Evolutionary conservation across 208 protist species (phyloP).

Genomic region (Blastocrithidia nonstop): DNA sequence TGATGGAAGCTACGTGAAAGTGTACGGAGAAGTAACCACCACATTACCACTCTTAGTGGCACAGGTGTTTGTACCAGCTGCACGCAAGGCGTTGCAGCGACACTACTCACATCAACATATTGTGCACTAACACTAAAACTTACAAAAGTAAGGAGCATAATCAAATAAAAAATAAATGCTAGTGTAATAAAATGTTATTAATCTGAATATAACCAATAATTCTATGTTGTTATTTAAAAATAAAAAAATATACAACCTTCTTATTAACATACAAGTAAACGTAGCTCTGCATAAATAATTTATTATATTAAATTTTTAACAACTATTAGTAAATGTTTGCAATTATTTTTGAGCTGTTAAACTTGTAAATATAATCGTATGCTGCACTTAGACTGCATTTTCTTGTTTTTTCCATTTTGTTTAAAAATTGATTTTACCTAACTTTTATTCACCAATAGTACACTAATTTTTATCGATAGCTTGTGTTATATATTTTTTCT

Average conservation of each 20-base stretch:
- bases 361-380: neutral
- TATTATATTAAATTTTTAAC: neutral
- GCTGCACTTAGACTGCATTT: neutral
- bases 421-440: neutral
- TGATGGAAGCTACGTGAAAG: slow-evolving; percentile 93
- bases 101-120: neutral
- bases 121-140: neutral
- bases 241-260: neutral
- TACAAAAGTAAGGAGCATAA: neutral
- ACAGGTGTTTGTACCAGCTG: slow-evolving; percentile 81
- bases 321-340: too few relatives aligned
- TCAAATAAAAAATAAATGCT: neutral
- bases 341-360: neutral
- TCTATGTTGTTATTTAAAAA: too few relatives aligned
- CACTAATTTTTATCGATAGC: neutral
- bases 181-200: too few relatives aligned
- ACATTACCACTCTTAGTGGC: slow-evolving; percentile 96
- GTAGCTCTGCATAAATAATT: neutral
- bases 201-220: too few relatives aligned
- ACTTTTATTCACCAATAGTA: neutral
- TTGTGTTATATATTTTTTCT: slow-evolving; percentile 2
- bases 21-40: slow-evolving; percentile 94
- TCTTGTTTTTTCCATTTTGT: slow-evolving; percentile 2
- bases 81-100: slow-evolving; percentile 14
- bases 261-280: neutral